These are phyloP conservation scores for Brassica incana DNA, from an alignment of 345 rosid genomes.

Conservation along the genomic window DNA sequence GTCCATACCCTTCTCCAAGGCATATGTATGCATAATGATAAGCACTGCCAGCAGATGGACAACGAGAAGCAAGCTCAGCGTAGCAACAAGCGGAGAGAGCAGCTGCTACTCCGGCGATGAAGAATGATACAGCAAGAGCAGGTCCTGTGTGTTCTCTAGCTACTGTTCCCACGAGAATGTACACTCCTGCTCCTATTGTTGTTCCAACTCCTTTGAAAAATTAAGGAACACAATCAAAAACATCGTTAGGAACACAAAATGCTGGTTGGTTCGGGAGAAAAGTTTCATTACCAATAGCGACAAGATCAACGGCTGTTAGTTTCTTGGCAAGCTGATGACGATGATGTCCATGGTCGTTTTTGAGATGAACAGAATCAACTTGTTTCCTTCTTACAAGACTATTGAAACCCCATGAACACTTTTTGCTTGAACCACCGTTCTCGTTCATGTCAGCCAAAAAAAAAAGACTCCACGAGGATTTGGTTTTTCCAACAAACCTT, in stretches of 20 bases:
- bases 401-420: slow-evolving; percentile 41
- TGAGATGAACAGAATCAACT: slow-evolving; percentile 60
- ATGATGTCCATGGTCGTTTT: slow-evolving; percentile 28
- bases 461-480: not conserved
- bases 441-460: slow-evolving; percentile 39
- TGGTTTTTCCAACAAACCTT: not conserved
- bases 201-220: slow-evolving; percentile 71
- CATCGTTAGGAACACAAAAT: not conserved
- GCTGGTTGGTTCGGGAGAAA: not conserved
- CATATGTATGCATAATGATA: slow-evolving; percentile 95
- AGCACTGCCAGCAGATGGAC: slow-evolving; percentile 99
- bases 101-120: slow-evolving; percentile 92
- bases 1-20: slow-evolving; percentile 80
- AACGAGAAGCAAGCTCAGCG: slow-evolving; percentile 91
- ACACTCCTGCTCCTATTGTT: slow-evolving; percentile 97
- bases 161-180: slow-evolving; percentile 92
- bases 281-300: slow-evolving; percentile 61
- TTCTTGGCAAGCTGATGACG: slow-evolving; percentile 63
- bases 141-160: slow-evolving; percentile 99
- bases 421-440: slow-evolving; percentile 28
- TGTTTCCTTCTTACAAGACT: slow-evolving; percentile 71
- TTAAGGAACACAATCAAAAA: not conserved
- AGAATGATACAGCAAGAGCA: slow-evolving; percentile 82
- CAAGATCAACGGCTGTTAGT: slow-evolving; percentile 62
- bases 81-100: slow-evolving; percentile 95